A percentile compares a stretch with the other conserved stretches of the same genome.
Conservation (phyloP, 805 yeast species). For the Kazachstania taianensis region DNA sequence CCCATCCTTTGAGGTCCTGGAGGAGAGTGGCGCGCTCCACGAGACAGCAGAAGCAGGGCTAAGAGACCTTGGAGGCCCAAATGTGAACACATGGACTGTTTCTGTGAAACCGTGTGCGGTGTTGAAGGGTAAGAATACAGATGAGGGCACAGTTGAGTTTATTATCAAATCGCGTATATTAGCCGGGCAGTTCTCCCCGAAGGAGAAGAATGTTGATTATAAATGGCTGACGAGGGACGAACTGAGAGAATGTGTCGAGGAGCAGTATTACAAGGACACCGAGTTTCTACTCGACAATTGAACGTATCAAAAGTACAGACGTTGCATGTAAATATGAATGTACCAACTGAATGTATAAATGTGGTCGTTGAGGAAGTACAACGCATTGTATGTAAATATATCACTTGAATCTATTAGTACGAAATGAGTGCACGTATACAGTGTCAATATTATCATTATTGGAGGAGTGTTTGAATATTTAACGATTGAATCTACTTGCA, state of each 20-base stretch:
- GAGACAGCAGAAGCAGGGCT: slow-evolving; percentile 67
- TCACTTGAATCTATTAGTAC: slow-evolving; percentile 1
- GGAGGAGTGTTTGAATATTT: neutral
- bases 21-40: slow-evolving; percentile 49
- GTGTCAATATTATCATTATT: neutral
- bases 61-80: slow-evolving; percentile 57
- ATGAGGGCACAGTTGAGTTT: slow-evolving; percentile 38
- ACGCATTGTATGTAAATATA: neutral
- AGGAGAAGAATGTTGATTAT: slow-evolving; percentile 37
- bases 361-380: neutral
- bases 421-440: neutral
- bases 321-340: slow-evolving; percentile 1
- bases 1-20: slow-evolving; percentile 52
- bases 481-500: slow-evolving; percentile 13
- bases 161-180: slow-evolving; percentile 79
- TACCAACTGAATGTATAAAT: no score
- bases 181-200: slow-evolving; percentile 58
- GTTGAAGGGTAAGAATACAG: slow-evolving; percentile 31
- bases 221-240: slow-evolving; percentile 86
- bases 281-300: slow-evolving; percentile 28
- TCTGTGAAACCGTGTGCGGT: slow-evolving; percentile 80
- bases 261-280: slow-evolving; percentile 47
- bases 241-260: slow-evolving; percentile 41
- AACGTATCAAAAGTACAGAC: neutral
- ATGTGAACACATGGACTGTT: slow-evolving; percentile 82